A percentile compares a stretch with the other conserved stretches of the same genome.
Evolutionary conservation across 495 filamentous ascomycete species (phyloP).

Genomic region (Pyrenula aspistea): DNA sequence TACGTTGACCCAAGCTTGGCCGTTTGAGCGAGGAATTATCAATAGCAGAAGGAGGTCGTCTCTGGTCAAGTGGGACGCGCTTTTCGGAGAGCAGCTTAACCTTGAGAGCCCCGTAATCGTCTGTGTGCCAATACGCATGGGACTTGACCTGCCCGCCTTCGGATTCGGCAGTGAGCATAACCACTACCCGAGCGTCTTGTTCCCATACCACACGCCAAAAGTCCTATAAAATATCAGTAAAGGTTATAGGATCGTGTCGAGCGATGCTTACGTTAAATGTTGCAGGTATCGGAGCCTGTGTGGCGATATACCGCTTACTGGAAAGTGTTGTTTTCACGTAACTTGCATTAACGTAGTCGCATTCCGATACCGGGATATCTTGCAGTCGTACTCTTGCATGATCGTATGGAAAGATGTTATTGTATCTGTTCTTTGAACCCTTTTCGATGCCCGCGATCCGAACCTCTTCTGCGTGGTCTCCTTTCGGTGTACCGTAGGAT

Average conservation of each 20-base stretch:
- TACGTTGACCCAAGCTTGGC: conserved; percentile 8
- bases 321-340: conserved; percentile 65
- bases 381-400: conserved; percentile 78
- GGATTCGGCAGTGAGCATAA: conserved; percentile 91
- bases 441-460: conserved; percentile 86
- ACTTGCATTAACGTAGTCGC: conserved; percentile 96
- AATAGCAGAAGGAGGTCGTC: conserved; percentile 6
- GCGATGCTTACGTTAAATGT: conserved; percentile 68
- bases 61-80: conserved; percentile 58
- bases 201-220: conserved; percentile 99
- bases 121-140: conserved; percentile 82
- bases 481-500: conserved; percentile 31
- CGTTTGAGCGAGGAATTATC: background rate
- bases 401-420: conserved; percentile 95
- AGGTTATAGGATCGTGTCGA: background rate
- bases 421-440: conserved; percentile 90
- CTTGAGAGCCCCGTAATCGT: conserved; percentile 66
- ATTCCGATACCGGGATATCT: conserved; percentile 53
- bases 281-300: conserved; percentile 83
- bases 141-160: conserved; percentile 94
- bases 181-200: conserved; percentile 84
- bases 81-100: conserved; percentile 71
- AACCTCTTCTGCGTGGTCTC: conserved; percentile 20
- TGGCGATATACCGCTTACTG: conserved; percentile 87
- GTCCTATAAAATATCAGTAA: conserved; percentile 50